Evolutionary conservation across 306 rosid genomes (phyloP).

Genomic region (Quercus bicolor): DNA sequence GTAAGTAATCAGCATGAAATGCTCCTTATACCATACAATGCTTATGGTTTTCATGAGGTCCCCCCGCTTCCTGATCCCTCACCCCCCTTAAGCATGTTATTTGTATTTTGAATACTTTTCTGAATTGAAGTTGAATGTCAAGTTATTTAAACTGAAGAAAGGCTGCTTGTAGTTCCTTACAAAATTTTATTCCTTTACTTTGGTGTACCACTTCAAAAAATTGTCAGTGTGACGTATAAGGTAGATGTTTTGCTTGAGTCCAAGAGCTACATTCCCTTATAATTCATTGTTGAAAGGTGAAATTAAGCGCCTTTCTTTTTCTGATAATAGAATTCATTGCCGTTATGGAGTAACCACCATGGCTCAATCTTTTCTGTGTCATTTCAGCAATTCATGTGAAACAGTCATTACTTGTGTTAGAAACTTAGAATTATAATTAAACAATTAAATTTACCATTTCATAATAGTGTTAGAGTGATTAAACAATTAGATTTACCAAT

Average conservation of each 20-base stretch:
- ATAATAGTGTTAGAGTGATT: too few relatives aligned
- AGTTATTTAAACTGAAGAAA: neutral
- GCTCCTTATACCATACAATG: neutral
- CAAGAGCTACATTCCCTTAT: neutral
- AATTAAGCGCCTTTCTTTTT: neutral
- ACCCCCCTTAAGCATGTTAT: neutral
- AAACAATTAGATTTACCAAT: too few relatives aligned
- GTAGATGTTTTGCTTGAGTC: neutral
- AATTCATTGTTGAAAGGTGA: neutral
- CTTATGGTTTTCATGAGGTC: neutral
- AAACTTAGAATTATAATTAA: too few relatives aligned
- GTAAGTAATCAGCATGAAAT: neutral
- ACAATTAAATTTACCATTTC: too few relatives aligned
- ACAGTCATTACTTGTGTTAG: too few relatives aligned
- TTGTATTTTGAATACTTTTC: neutral
- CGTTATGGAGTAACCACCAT: neutral
- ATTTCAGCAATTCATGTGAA: neutral
- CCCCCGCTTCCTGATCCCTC: neutral
- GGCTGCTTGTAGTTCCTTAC: neutral
- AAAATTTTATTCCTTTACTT: too few relatives aligned
- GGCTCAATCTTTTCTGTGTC: neutral
- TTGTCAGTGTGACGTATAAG: neutral
- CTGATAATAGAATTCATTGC: neutral
- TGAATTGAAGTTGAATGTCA: neutral
- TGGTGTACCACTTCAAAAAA: neutral